These are phyloP conservation scores for Xylaria bambusicola DNA, from an alignment of 495 filamentous ascomycete genomes.

Conservation along the genomic window DNA sequence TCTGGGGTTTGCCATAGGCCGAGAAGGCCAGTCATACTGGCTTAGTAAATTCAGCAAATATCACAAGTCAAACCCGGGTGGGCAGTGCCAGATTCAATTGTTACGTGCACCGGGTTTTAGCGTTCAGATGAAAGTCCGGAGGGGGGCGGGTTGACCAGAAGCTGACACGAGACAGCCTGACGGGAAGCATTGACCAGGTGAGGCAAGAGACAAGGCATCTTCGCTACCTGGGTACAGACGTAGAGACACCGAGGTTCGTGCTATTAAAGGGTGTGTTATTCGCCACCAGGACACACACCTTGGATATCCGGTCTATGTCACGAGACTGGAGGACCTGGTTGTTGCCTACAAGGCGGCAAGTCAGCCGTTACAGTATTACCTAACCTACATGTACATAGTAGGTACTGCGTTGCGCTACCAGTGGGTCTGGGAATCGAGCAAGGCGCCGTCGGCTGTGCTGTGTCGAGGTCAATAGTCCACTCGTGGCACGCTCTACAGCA, in stretches of 20 bases:
- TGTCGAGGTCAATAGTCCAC: no score
- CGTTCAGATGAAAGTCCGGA: background rate
- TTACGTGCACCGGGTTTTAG: no score
- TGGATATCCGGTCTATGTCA: background rate
- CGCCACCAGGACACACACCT: slow-evolving; percentile 2
- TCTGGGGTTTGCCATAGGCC: background rate
- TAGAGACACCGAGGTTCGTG: background rate
- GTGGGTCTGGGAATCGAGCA: no score
- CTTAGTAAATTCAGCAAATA: background rate
- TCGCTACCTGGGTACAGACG: background rate
- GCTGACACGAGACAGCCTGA: background rate
- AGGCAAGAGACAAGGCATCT: background rate
- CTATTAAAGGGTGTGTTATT: background rate
- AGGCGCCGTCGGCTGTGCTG: no score
- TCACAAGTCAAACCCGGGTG: background rate
- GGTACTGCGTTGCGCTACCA: no score
- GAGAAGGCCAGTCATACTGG: background rate
- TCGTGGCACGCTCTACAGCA: no score
- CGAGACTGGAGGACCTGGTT: background rate
- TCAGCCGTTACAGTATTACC: no score
- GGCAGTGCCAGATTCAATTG: background rate
- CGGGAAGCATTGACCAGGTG: background rate
- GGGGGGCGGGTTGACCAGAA: background rate
- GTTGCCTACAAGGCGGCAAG: background rate
- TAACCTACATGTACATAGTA: no score